Evolutionary conservation across 306 rosid genomes (phyloP).

Genomic region (Prunus kanzakura): DNA sequence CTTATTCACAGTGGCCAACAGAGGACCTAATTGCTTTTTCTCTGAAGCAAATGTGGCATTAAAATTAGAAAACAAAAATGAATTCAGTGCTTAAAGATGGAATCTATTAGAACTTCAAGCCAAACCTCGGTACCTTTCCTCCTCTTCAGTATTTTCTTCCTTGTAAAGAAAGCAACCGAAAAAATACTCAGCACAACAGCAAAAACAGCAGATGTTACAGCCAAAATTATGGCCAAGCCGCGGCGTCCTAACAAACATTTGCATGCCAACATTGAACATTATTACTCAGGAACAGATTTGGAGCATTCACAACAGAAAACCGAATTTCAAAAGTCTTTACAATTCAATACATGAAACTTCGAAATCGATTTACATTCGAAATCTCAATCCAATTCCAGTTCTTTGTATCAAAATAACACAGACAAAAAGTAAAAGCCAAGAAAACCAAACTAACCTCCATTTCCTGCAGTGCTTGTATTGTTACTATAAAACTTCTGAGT

Average conservation of each 20-base stretch:
- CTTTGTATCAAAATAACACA: background rate
- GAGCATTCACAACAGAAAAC: background rate
- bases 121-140: constrained; percentile 41
- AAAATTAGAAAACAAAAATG: background rate
- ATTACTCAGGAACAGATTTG: background rate
- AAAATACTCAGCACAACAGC: constrained; percentile 44
- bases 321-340: background rate
- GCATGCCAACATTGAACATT: background rate
- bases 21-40: constrained; percentile 54
- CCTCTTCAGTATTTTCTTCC: constrained; percentile 40
- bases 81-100: background rate
- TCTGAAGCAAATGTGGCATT: constrained; percentile 31
- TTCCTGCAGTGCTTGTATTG: constrained; percentile 29
- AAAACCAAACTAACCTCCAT: constrained; percentile 27
- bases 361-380: background rate
- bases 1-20: constrained; percentile 40
- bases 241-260: constrained; percentile 34
- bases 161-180: constrained; percentile 37
- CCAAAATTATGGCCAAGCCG: constrained; percentile 31
- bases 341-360: background rate
- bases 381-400: background rate
- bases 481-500: constrained; percentile 44
- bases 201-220: constrained; percentile 36
- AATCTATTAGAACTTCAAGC: background rate
- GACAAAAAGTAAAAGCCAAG: background rate